Base-by-base conservation (phyloP, 2,329 filamentous ascomycete genomes). In the Aspergillus fijiensis region DNA sequence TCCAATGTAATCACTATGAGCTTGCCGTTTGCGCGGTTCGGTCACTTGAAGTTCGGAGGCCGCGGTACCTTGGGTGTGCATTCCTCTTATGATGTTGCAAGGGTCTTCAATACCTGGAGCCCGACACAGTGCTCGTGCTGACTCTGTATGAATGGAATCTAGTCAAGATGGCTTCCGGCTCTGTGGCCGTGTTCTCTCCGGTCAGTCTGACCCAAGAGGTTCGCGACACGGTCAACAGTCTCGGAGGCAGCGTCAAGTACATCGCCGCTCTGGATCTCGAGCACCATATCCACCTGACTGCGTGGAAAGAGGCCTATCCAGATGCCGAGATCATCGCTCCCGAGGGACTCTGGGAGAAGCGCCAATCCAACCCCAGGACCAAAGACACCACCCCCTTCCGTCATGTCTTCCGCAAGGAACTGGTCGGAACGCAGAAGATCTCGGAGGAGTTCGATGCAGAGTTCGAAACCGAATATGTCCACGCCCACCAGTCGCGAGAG, bases 201-300 rank as follows among this genome's bases (percentile, higher is more conserved):
- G 90, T 95, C 21, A 90, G 89, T 14, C 84, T 97, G 58, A 98
- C 93, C 3, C 84, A 88, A 3, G 86, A 89, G 60, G 87, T 92
- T 45, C 86, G 83, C 63, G 80, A 90, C 55, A 79, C 82, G 57
- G 76, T 86, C 21, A 81, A 86, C n/a, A 74, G 80, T 35, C 79
- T 91, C 59, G 87, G 87, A 63, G 87, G 88, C 53, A 83, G 86
- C 48, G 86, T 97, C 55, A 85, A 84, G 66, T 98, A 98, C 82
- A 88, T 99, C 66, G 82, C 94, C 27, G 94, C 95, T 0, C 86
- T 89, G 1, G 95, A 99, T 75, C 83, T 91, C 55, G 92, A 99
- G 80, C 95, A 99, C 77, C 95, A 99, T 83, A 91, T 99, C 74
- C 96, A 95, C 80, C 75, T 99, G 57, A 89, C 90, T 0, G 83